Percentiles rank a stretch among this genome's conserved stretches.
Evolutionary conservation across 139 green algal genomes (phyloP).

Genomic region (Chlamydomonas eustigma): DNA sequence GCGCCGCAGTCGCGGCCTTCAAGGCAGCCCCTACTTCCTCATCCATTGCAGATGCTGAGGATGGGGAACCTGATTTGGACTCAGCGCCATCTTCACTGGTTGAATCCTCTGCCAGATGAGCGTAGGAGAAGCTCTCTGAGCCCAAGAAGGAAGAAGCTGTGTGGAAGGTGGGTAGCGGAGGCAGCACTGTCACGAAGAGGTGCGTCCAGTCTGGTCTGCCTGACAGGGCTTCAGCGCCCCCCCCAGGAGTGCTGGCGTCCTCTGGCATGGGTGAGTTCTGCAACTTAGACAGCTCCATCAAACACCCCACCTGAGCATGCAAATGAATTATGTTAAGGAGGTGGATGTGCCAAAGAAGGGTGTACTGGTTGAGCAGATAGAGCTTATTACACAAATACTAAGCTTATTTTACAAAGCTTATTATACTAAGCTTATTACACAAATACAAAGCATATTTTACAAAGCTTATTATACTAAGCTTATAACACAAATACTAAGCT

Average conservation of each 20-base stretch:
- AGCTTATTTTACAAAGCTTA: too few species aligned
- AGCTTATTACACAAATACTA: too few species aligned
- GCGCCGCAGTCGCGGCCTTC: slow-evolving; percentile 46
- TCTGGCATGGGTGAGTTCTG: slow-evolving; percentile 22
- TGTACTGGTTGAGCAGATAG: too few species aligned
- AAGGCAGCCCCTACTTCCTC: slow-evolving; percentile 57
- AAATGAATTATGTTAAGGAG: too few species aligned
- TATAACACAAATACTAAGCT: too few species aligned
- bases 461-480: too few species aligned
- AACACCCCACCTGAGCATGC: slow-evolving; percentile 47
- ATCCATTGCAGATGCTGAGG: slow-evolving; percentile 32
- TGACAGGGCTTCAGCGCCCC: slow-evolving; percentile 5
- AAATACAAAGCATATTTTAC: too few species aligned
- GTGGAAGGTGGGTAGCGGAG: slow-evolving; percentile 17
- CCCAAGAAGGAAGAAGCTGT: neutral
- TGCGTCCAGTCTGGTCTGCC: slow-evolving; percentile 78
- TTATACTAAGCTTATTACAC: too few species aligned
- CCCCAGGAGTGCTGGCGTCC: too few species aligned
- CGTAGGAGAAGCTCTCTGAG: neutral
- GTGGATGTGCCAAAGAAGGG: too few species aligned
- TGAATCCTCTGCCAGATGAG: too few species aligned
- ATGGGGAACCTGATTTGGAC: neutral
- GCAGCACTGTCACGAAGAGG: slow-evolving; percentile 63
- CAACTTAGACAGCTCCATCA: slow-evolving; percentile 68
- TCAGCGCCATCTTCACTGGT: too few species aligned